phyloP scores from a whole-genome alignment of 2,329 filamentous ascomycete genomes.

The Aaosphaeria pasadenensis region DNA sequence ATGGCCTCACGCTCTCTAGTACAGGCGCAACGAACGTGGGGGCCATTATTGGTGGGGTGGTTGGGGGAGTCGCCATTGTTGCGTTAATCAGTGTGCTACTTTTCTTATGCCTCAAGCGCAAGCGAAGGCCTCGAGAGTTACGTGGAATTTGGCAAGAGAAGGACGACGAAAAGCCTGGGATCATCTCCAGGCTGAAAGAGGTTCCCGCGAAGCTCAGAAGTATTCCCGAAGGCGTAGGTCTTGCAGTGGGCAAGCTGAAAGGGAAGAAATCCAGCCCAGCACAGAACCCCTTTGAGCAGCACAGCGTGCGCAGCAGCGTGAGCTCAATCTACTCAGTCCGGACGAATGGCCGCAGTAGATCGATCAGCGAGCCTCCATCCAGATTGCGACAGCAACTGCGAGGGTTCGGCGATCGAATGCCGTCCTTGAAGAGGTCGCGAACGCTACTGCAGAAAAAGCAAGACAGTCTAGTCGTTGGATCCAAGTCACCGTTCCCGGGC shows the following conservation, averaged over 20 bases:
- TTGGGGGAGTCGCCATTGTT: slow-evolving; percentile 32
- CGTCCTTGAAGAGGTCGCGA: slow-evolving; percentile 29
- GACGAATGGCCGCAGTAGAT: slow-evolving; percentile 20
- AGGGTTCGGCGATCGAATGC: slow-evolving; percentile 26
- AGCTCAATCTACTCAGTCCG: slow-evolving; percentile 31
- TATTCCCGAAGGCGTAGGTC: slow-evolving; percentile 16
- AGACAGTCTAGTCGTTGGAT: slow-evolving; percentile 21
- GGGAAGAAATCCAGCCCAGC: slow-evolving; percentile 23
- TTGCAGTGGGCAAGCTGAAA: slow-evolving; percentile 25
- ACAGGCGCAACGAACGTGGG: slow-evolving; percentile 20
- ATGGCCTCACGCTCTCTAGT: slow-evolving; percentile 14
- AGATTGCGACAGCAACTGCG: slow-evolving; percentile 17
- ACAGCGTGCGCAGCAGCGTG: slow-evolving; percentile 25
- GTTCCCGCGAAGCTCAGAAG: slow-evolving; percentile 15
- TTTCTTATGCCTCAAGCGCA: slow-evolving; percentile 29
- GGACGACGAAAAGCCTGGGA: slow-evolving; percentile 15
- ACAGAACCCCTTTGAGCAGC: slow-evolving; percentile 26
- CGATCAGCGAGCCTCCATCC: slow-evolving; percentile 27
- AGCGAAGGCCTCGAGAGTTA: slow-evolving; percentile 21
- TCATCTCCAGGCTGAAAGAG: slow-evolving; percentile 6
- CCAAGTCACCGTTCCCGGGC: slow-evolving; percentile 22
- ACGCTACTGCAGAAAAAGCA: slow-evolving; percentile 28
- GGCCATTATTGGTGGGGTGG: slow-evolving; percentile 32
- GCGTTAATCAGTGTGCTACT: slow-evolving; percentile 28
- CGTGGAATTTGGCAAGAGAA: slow-evolving; percentile 12